Conservation (phyloP, 257 asterid genomes). For the Nicotiana noctiflora region DNA sequence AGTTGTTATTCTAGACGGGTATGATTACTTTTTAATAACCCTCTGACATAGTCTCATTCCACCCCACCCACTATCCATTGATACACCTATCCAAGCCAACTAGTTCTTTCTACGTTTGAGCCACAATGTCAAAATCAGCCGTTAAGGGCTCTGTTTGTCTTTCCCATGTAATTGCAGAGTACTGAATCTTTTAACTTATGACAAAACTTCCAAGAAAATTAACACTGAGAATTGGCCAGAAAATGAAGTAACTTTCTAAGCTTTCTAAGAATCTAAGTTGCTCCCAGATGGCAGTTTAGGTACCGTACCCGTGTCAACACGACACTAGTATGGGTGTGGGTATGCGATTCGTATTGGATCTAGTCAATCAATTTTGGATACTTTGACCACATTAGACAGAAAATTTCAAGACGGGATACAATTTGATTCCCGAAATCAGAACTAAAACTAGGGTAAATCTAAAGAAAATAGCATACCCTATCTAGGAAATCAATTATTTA, state of each 20-base stretch:
- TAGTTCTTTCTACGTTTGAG: not conserved
- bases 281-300: too few species aligned
- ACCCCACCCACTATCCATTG: not conserved
- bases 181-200: not conserved
- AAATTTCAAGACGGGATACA: too few species aligned
- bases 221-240: not conserved
- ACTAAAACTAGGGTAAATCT: too few species aligned
- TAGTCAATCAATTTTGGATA: too few species aligned
- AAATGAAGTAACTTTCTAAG: not conserved
- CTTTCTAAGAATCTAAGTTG: too few species aligned
- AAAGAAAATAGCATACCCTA: too few species aligned
- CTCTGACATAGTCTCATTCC: not conserved
- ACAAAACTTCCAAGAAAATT: not conserved
- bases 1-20: not conserved
- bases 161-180: not conserved
- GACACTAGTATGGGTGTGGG: too few species aligned
- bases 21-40: not conserved
- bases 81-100: constrained; percentile 1
- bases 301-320: too few species aligned
- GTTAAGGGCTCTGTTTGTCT: not conserved
- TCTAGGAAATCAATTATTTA: too few species aligned
- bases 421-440: too few species aligned
- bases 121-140: not conserved
- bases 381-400: too few species aligned
- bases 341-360: too few species aligned